These are phyloP conservation scores for Corylus heterophylla DNA, from an alignment of 306 rosid species.

Conservation along the genomic window DNA sequence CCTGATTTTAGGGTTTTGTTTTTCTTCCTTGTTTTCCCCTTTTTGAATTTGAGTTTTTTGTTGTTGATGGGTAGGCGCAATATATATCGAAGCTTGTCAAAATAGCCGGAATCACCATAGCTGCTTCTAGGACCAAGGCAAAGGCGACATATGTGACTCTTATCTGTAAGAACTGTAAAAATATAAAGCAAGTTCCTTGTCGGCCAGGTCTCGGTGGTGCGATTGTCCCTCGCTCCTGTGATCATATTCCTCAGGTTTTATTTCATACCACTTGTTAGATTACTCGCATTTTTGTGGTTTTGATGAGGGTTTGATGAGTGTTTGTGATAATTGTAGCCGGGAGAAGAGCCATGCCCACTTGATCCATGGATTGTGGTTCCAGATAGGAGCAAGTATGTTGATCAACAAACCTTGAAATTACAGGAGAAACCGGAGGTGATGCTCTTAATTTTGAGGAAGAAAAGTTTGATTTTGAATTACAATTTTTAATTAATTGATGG, in stretches of 20 bases:
- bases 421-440: slow-evolving; percentile 97
- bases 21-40: neutral
- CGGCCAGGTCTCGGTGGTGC: slow-evolving; percentile 99
- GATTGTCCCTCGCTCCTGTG: slow-evolving; percentile 91
- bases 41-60: neutral
- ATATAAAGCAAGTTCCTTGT: slow-evolving; percentile 77
- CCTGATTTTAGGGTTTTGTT: neutral
- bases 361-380: slow-evolving; percentile 99
- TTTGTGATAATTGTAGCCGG: slow-evolving; percentile 52
- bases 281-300: slow-evolving; percentile 2
- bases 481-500: slow-evolving; percentile 14
- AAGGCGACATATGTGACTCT: slow-evolving; percentile 94
- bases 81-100: slow-evolving; percentile 81
- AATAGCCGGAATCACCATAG: slow-evolving; percentile 88
- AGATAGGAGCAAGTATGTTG: slow-evolving; percentile 89
- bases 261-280: neutral
- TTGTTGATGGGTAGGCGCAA: slow-evolving; percentile 60
- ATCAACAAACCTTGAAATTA: slow-evolving; percentile 92
- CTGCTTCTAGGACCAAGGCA: slow-evolving; percentile 96
- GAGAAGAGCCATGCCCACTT: slow-evolving; percentile 95
- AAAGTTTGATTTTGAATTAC: neutral
- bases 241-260: slow-evolving; percentile 85
- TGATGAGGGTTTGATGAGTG: neutral
- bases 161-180: slow-evolving; percentile 85
- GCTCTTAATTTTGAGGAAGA: slow-evolving; percentile 4